Evolutionary conservation across 371 early-diverging fungal species (phyloP), one percentile per base, ranked within the genome.

Genomic region (Cokeromyces recurvatus): DNA sequence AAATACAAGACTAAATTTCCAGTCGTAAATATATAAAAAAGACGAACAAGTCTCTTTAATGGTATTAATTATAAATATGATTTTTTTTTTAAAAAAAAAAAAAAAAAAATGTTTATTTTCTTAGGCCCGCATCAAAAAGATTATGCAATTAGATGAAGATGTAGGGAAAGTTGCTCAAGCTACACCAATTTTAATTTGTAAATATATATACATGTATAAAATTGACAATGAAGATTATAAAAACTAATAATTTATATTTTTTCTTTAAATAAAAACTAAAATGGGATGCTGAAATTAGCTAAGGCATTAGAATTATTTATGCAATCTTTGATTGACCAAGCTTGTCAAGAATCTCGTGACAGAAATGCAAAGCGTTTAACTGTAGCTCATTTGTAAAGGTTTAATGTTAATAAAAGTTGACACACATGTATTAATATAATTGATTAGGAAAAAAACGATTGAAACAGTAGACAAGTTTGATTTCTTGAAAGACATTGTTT

Each of bases 141-240:
- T 99, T 56, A 99, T 99, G 98, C 98, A 98, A 61, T 77, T 87
- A 65, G 98, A 99, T 76, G 99, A 99, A 53, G 99, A 99, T 64
- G 95, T 99, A n/a, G 99, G 99, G 53, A 99, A 99, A 71, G 93
- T 99, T 55, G 91, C 97, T 6, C 92, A 91, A 53, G 94, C 93
- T 32, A 98, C 99, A 1, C 99, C 99, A 1, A 89, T 98, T 23
- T 80, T 99, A 36, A 91, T 98, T 35, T 95, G 96, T 84, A 87
- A 78, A n/a, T 22, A 22, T 37, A 16, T 46, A 25, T 34, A 29
- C 48, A 32, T 0, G 35, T 22, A 32, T 6, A 32, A 32, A n/a
- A 15, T 6, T 27, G 22, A 19, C 0, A 31, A 20, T 20, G n/a
- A n/a, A n/a, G n/a, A n/a, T n/a, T n/a, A n/a, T n/a, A n/a, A n/a